Evolutionary conservation across 148 eudicot genomes (phyloP).

Genomic region (Diospyros kaki): DNA sequence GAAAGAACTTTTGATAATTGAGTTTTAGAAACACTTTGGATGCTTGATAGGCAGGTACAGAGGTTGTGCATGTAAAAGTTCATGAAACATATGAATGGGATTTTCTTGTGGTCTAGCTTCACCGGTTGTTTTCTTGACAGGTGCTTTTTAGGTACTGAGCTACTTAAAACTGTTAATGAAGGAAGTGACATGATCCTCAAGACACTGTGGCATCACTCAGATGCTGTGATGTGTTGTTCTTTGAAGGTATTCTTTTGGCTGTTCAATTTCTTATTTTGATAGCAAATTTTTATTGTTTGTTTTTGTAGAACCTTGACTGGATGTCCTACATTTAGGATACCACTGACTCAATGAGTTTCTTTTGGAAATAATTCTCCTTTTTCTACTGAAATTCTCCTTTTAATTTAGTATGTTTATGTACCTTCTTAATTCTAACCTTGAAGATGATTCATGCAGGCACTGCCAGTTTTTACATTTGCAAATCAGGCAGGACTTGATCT

Average conservation of each 20-base stretch:
- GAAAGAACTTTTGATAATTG: background rate
- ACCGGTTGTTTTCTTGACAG: constrained; percentile 18
- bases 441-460: constrained; percentile 33
- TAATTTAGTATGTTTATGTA: background rate
- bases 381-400: background rate
- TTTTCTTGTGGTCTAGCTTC: background rate
- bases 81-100: background rate
- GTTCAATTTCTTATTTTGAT: background rate
- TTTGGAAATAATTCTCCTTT: background rate
- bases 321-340: background rate
- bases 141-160: constrained; percentile 50
- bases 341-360: background rate
- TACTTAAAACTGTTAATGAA: constrained; percentile 43
- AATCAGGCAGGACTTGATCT: constrained; percentile 84
- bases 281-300: background rate
- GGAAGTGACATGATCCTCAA: constrained; percentile 42
- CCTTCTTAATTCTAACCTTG: background rate
- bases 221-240: constrained; percentile 63
- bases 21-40: background rate
- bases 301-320: background rate
- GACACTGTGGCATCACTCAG: constrained; percentile 52
- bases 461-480: constrained; percentile 73
- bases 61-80: background rate
- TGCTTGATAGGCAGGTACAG: background rate
- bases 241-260: constrained; percentile 40